Base-by-base conservation (phyloP, 176 grass and related monocot species). In the Tuctoria greenei region DNA sequence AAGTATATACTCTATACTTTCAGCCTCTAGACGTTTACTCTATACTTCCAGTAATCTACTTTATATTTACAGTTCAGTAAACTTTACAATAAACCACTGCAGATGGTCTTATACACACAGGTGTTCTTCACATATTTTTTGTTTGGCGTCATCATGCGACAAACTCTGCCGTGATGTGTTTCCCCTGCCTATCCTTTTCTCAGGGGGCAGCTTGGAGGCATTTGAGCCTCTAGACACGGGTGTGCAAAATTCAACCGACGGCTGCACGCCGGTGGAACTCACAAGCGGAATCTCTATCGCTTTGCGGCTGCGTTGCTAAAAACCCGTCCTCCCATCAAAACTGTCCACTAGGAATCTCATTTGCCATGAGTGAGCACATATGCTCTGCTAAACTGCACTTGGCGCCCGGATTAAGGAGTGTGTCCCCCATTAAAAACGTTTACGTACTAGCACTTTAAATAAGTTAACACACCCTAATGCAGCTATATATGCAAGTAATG, bases 221-320 rank as follows among this genome's bases (percentile, higher is more conserved):
- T 51, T 78, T 78, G 41, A 21, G 51, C 79, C 85, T 34, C 15
- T 18, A 82, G 67, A 82, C 79, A 78, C 23, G 73, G 85, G 73
- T 42, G 25, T 12, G 27, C 23, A 5, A 72, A 77, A 57, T 70
- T 82, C 73, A 72, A 42, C 73, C 11, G 18, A 39, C 40, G 51
- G 41, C 15, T 62, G 55, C 55, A 58, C 10, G 59, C 39, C 49
- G 58, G 64, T n/a, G 73, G 46, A 77, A 56, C 26, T 79, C 44
- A 2, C 44, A 2, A 35, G 37, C 1, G 10, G 36, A 46, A 74
- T 75, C 69, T 62, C 24, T 5, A 20, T 62, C 59, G 31, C 18
- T 67, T 72, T 57, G 7, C 38, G n/a, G 16, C 16, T 31, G 57
- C 27, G 15, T 25, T 63, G 0, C 20, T n/a, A 14, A 11, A 37